These are phyloP conservation scores for Blastocladiella britannica DNA, from an alignment of 192 early-diverging fungal genomes.

Conservation along the genomic window DNA sequence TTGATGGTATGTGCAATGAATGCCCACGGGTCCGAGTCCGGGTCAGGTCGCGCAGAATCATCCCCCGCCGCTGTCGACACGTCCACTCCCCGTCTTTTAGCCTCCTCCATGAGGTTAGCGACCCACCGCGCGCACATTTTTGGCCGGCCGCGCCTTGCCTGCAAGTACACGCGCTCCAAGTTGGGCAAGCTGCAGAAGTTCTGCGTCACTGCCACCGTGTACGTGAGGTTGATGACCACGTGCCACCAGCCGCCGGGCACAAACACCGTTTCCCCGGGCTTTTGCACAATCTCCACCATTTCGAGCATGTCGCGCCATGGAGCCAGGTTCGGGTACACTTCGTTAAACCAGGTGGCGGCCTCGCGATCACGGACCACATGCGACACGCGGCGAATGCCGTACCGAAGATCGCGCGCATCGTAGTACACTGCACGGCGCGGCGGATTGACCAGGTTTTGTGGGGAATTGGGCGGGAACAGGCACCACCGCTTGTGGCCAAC, in stretches of 20 bases:
- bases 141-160: constrained; percentile 32
- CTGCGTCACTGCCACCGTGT: constrained; percentile 58
- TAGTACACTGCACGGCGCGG: constrained; percentile 18
- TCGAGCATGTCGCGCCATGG: constrained; percentile 28
- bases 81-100: too few relatives aligned
- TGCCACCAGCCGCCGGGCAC: constrained; percentile 64
- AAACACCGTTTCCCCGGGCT: constrained; percentile 59
- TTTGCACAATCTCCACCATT: constrained; percentile 45
- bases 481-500: constrained; percentile 55
- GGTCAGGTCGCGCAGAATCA: too few relatives aligned
- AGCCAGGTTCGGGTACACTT: constrained; percentile 29
- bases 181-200: constrained; percentile 50
- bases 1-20: too few relatives aligned
- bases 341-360: constrained; percentile 50
- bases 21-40: too few relatives aligned
- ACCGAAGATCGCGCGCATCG: background rate
- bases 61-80: too few relatives aligned
- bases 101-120: too few relatives aligned
- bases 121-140: too few relatives aligned
- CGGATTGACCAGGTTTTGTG: constrained; percentile 33
- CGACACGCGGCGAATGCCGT: constrained; percentile 3
- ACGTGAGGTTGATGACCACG: constrained; percentile 59
- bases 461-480: constrained; percentile 48
- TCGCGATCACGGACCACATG: constrained; percentile 28
- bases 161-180: constrained; percentile 44